These are phyloP conservation scores for Phallus indusiatus DNA, from an alignment of 768 basidiomycete species.

Conservation along the genomic window DNA sequence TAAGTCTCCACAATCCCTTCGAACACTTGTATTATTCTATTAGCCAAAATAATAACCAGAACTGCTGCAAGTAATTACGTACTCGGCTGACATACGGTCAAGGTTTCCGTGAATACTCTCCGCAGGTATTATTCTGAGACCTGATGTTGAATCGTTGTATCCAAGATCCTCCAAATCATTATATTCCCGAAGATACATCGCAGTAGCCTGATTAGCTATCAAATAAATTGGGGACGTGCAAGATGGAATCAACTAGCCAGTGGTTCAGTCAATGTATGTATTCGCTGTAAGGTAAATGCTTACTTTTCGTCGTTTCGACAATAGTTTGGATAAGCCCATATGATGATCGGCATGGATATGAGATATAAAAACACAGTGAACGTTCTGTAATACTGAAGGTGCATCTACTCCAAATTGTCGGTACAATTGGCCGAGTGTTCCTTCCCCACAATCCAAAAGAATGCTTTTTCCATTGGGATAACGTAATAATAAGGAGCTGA, in stretches of 20 bases:
- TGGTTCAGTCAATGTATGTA: not conserved
- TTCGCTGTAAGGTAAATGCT: constrained; percentile 11
- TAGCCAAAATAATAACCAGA: constrained; percentile 23
- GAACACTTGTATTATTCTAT: constrained; percentile 29
- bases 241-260: constrained; percentile 50
- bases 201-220: constrained; percentile 45
- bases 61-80: constrained; percentile 19
- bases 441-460: constrained; percentile 87
- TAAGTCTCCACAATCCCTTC: constrained; percentile 32
- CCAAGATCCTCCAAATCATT: constrained; percentile 66
- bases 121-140: constrained; percentile 14
- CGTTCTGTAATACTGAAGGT: constrained; percentile 42
- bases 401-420: constrained; percentile 59
- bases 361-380: constrained; percentile 77
- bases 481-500: constrained; percentile 66
- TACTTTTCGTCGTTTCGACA: constrained; percentile 64
- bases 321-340: constrained; percentile 64
- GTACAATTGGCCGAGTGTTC: constrained; percentile 82
- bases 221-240: constrained; percentile 60
- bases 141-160: constrained; percentile 23
- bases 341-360: constrained; percentile 95
- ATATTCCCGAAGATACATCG: constrained; percentile 65
- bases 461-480: constrained; percentile 67
- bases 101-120: not conserved
- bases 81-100: not conserved